Base-by-base conservation (phyloP, 148 eudicot genomes). In the Beta vulgaris region DNA sequence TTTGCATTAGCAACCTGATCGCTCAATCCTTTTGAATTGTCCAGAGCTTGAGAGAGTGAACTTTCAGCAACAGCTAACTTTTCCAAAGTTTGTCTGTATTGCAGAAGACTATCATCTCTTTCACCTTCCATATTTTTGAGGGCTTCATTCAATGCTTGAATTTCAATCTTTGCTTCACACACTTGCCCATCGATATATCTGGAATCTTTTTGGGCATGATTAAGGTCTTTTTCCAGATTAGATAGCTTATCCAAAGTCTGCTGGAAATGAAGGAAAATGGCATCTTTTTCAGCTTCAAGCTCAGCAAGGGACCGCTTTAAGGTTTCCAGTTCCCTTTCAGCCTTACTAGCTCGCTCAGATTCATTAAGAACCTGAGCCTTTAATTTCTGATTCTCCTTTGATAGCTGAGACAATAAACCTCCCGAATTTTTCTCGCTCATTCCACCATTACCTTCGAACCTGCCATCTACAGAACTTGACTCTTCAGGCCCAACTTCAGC, bases 201-300 rank as follows among this genome's bases (percentile, higher is more conserved):
- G 7, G 96, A 87, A 75, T 84, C 82, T 58, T 61, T 76, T 64
- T 83, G 78, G 40, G 89, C 91, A 81, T 61, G 55, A 80, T 57
- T 67, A 28, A 92, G 87, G 73, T 92, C 90, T 72, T 73, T 85
- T 73, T 95, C 90, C 43, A 91, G 68, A 78, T 67, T 61, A 35
- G 87, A 82, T 54, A 95, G 79, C 79, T 89, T 92, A 35, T 84
- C 82, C 71, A 91, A 68, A 77, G 85, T 87, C 73, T 78, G 79
- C 69, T 91, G 81, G 83, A 88, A 86, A 43, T 81, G 85, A 60
- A 73, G 73, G 64, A 88, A 62, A 37, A 87, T 82, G 75, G 83
- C 75, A 64, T 90, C 91, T 78, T 87, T 92, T 77, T 92, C 97
- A 69, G 79, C 84, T 68, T 79, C 81, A 68, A 84, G 70, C 80